These are phyloP conservation scores for Pseudovirgaria hyperparasitica DNA, from an alignment of 2,329 filamentous ascomycete genomes.

Conservation along the genomic window DNA sequence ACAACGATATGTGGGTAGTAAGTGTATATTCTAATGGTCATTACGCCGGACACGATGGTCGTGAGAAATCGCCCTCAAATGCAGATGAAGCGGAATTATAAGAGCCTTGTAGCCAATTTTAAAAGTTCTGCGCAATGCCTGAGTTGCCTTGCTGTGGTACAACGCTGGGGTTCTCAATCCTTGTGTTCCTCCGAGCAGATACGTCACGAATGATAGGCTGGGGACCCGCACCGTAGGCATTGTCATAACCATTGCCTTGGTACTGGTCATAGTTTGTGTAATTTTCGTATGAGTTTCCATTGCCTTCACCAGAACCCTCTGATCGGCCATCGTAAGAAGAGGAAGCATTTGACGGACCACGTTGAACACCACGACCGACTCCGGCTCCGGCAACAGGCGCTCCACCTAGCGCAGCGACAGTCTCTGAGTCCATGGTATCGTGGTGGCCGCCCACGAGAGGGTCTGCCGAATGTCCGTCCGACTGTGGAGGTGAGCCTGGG, in stretches of 20 bases:
- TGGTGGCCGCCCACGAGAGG: slow-evolving; percentile 40
- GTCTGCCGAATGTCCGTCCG: slow-evolving; percentile 59
- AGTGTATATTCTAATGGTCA: too few relatives aligned
- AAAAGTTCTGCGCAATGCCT: slow-evolving; percentile 96
- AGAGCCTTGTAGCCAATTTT: too few relatives aligned
- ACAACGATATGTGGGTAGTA: too few relatives aligned
- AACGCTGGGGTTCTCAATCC: slow-evolving; percentile 82
- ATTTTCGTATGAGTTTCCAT: slow-evolving; percentile 32
- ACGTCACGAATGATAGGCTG: slow-evolving; percentile 90
- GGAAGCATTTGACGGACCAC: slow-evolving; percentile 88
- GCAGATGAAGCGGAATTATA: too few relatives aligned
- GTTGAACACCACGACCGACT: slow-evolving; percentile 54
- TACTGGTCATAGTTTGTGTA: slow-evolving; percentile 45
- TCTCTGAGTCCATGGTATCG: slow-evolving; percentile 56
- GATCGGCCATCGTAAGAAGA: slow-evolving; percentile 81
- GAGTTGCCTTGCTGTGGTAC: slow-evolving; percentile 83
- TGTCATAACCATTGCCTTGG: slow-evolving; percentile 39
- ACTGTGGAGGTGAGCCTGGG: slow-evolving; percentile 52
- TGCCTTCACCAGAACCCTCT: slow-evolving; percentile 44
- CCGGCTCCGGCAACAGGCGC: slow-evolving; percentile 53
- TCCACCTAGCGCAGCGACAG: slow-evolving; percentile 65
- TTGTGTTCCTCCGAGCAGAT: slow-evolving; percentile 78
- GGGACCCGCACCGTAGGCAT: slow-evolving; percentile 37
- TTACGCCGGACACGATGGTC: too few relatives aligned
- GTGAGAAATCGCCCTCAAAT: too few relatives aligned